These are phyloP conservation scores for Taphrina communis DNA, from an alignment of 1,139 yeast species.

Conservation along the genomic window DNA sequence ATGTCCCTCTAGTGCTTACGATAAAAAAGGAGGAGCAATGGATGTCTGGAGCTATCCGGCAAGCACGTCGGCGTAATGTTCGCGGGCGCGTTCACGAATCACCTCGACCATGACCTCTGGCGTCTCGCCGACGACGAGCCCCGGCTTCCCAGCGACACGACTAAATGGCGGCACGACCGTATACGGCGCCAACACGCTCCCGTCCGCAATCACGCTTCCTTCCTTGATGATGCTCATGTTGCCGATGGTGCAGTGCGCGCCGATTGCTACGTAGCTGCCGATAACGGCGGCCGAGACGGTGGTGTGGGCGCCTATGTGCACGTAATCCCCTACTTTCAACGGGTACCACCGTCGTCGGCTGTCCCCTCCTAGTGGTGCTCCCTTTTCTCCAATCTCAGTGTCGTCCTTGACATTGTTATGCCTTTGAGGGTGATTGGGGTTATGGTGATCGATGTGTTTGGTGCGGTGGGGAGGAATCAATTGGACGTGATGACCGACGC, in stretches of 20 bases:
- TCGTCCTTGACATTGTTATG: too few relatives aligned
- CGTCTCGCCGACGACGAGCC: constrained; percentile 47
- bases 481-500: constrained; percentile 51
- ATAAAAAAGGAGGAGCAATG: too few relatives aligned
- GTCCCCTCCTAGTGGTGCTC: too few relatives aligned
- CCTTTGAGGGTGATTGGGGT: too few relatives aligned
- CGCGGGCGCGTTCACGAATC: constrained; percentile 50
- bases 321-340: constrained; percentile 64
- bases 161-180: constrained; percentile 68
- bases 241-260: constrained; percentile 62
- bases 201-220: constrained; percentile 62
- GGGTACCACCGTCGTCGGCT: constrained; percentile 49
- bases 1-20: too few relatives aligned
- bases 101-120: constrained; percentile 53
- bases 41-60: not conserved
- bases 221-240: constrained; percentile 64
- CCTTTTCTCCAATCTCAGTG: not conserved
- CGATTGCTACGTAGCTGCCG: constrained; percentile 61
- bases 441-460: constrained; percentile 13
- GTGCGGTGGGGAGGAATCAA: constrained; percentile 53
- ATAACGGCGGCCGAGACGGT: constrained; percentile 55
- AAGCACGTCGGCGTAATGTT: constrained; percentile 25
- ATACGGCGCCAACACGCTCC: constrained; percentile 61
- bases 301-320: constrained; percentile 59
- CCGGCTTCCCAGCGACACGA: constrained; percentile 52